Evolutionary conservation across 331 rosid genomes (phyloP), one percentile per base, ranked within the genome.

Genomic region (Erythrophleum ivorense): DNA sequence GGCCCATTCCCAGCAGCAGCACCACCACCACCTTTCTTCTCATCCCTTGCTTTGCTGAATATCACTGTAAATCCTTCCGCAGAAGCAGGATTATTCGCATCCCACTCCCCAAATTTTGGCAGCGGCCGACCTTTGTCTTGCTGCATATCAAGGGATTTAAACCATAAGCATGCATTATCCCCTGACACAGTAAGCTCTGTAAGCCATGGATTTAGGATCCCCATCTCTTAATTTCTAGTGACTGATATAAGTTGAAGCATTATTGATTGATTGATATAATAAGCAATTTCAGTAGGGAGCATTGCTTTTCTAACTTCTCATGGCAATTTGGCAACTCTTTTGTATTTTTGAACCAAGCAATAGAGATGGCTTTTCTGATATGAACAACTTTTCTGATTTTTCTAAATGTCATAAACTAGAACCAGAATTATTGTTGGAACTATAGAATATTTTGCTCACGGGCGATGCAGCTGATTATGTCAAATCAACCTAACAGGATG

Each of bases 41-140:
- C 93, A 63, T 89, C 91, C 71, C 91, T 81, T 55, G 93, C 95
- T 83, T 86, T 89, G 87, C 82, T 89, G 73, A 91, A 91, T 67
- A 91, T 89, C 45, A 89, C 89, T 0, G 95, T 91, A 19, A 88
- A 91, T 40, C 93, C 95, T 78, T 91, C 91, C 0, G 95, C 91
- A 0, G 94, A 85, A 7, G 92, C 87, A 0, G 94, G 94, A 62
- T 91, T 85, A 67, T 89, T 91, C 71, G 88, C 93, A 63, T 91
- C 95, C 95, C 95, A 89, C 66, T 91, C 95, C 8, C 95, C 95
- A 70, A 91, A 89, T 57, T 89, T 91, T 16, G 95, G 93, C 74
- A 91, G 80, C 19, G 95, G 90, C 33, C 79, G 84, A 60, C 86
- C 91, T 71, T 49, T 77, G 5, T 87, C 91, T 83, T 84, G 84